A percentile compares a stretch with the other conserved stretches of the same genome.
These are phyloP conservation scores for Testicularia cyperi DNA, from an alignment of 1,284 basidiomycete species.

Conservation along the genomic window DNA sequence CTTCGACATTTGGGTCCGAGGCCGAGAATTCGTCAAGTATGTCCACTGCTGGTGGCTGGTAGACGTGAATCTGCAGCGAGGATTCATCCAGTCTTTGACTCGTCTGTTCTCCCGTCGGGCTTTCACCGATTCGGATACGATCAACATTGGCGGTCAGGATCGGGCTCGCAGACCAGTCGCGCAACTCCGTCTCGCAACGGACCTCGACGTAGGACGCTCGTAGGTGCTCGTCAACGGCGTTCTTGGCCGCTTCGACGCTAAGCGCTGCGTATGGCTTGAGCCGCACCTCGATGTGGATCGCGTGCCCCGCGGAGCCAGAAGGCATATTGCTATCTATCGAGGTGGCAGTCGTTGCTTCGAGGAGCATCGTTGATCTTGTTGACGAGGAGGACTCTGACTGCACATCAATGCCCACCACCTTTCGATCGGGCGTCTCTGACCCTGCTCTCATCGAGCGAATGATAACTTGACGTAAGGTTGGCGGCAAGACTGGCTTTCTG, in stretches of 20 bases:
- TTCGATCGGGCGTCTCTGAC: neutral
- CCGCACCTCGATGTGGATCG: neutral
- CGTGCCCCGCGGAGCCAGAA: too few species aligned
- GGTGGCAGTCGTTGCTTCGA: neutral
- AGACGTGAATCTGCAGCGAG: constrained; percentile 71
- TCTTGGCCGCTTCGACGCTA: neutral
- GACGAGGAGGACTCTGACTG: neutral
- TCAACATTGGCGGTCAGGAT: constrained; percentile 76
- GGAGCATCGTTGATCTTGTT: neutral
- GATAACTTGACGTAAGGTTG: too few species aligned
- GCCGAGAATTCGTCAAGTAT: constrained; percentile 77
- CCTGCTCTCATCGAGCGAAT: neutral
- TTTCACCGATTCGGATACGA: constrained; percentile 73
- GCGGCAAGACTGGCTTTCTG: too few species aligned
- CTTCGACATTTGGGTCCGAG: constrained; percentile 64
- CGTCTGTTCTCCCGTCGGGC: constrained; percentile 1
- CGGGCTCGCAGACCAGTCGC: constrained; percentile 68
- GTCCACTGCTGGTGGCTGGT: constrained; percentile 73
- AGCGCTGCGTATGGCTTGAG: neutral
- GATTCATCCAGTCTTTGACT: constrained; percentile 8
- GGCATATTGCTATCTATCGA: too few species aligned
- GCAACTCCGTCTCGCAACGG: constrained; percentile 69
- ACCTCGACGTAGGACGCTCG: neutral
- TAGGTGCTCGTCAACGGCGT: neutral
- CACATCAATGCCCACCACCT: neutral